Evolutionary conservation across 345 rosid genomes (phyloP).

Genomic region (Passiflora organensis): DNA sequence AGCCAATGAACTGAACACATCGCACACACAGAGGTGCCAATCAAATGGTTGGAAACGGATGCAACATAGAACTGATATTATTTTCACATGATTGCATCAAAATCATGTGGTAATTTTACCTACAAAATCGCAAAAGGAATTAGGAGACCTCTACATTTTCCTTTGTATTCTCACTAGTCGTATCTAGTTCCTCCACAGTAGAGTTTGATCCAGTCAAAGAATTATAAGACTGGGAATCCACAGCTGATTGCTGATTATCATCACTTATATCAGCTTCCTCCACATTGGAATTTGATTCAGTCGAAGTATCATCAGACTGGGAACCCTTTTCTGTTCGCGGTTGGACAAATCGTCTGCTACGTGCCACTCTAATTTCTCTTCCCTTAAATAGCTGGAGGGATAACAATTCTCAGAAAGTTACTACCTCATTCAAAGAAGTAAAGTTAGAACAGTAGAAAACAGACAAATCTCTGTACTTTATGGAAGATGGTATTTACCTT

Average conservation of each 20-base stretch:
- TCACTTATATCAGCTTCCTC: slow-evolving; percentile 27
- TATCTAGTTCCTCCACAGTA: slow-evolving; percentile 25
- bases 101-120: too few species aligned
- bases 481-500: slow-evolving; percentile 43
- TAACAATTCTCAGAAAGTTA: slow-evolving; percentile 4
- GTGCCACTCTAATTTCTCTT: slow-evolving; percentile 61
- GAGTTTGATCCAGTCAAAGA: slow-evolving; percentile 29
- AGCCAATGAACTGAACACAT: too few species aligned
- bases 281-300: slow-evolving; percentile 22
- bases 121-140: too few species aligned
- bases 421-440: background rate
- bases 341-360: slow-evolving; percentile 70
- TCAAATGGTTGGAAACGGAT: too few species aligned
- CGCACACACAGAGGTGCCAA: too few species aligned
- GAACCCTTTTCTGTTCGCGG: slow-evolving; percentile 36
- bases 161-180: slow-evolving; percentile 2
- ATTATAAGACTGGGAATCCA: slow-evolving; percentile 35
- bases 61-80: too few species aligned
- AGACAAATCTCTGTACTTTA: background rate
- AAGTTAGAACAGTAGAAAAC: background rate
- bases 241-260: slow-evolving; percentile 36
- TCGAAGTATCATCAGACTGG: slow-evolving; percentile 36
- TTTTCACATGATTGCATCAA: too few species aligned
- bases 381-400: slow-evolving; percentile 55
- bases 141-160: too few species aligned